Evolutionary conservation across 805 yeast genomes (phyloP).

Genomic region (Saccharomyces kudriavzevii): DNA sequence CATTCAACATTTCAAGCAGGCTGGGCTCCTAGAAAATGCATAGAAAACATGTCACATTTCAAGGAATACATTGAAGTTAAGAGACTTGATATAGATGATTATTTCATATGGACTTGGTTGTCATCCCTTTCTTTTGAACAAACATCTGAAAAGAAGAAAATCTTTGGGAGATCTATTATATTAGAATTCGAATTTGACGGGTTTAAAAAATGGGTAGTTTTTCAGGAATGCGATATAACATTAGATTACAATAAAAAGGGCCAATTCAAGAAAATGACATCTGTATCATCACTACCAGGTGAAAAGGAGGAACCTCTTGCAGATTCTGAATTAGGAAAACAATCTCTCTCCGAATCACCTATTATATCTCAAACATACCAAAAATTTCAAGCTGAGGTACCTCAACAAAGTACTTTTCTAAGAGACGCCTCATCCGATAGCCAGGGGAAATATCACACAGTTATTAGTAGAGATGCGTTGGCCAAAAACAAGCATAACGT

Average conservation of each 20-base stretch:
- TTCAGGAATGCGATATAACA: conserved; percentile 54
- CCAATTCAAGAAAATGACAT: conserved; percentile 9
- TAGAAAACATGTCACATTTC: conserved; percentile 15
- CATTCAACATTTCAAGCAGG: conserved; percentile 36
- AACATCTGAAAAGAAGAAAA: conserved; percentile 49
- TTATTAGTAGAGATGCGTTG: conserved; percentile 18
- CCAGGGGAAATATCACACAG: conserved; percentile 19
- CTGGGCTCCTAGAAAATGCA: conserved; percentile 31
- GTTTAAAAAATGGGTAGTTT: conserved; percentile 68
- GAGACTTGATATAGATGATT: conserved; percentile 72
- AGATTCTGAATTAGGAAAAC: conserved; percentile 1
- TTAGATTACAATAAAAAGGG: conserved; percentile 13
- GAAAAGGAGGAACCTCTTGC: conserved; percentile 8
- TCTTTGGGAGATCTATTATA: conserved; percentile 76
- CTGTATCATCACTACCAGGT: background rate
- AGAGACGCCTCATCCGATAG: conserved; percentile 2
- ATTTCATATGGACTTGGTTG: conserved; percentile 88
- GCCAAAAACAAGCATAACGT: conserved; percentile 13
- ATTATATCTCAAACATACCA: conserved; percentile 21
- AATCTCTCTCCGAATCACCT: conserved; percentile 7
- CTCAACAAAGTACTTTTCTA: conserved; percentile 3
- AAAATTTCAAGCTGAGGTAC: conserved; percentile 19
- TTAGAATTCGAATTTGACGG: conserved; percentile 74
- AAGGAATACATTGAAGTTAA: conserved; percentile 35
- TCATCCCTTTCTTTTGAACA: conserved; percentile 70